Conservation (phyloP, 83 land plant genomes). For the Picea abies region DNA sequence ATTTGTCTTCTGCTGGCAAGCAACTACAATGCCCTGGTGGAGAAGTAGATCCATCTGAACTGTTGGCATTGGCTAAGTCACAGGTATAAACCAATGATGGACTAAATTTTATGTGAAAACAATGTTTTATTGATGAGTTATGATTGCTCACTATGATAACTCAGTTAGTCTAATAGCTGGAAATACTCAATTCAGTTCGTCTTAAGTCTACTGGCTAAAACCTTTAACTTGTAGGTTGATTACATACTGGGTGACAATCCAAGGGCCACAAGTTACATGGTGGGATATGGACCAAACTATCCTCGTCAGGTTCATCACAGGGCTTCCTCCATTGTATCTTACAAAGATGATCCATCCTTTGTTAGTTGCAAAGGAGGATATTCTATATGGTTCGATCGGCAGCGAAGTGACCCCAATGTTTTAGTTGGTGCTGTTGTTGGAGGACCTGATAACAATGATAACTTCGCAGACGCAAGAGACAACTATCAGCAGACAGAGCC, state of each 20-base stretch:
- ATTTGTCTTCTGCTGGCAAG: slow-evolving; percentile 51
- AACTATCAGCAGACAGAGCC: slow-evolving; percentile 87
- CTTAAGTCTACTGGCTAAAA: too few relatives aligned
- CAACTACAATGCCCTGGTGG: slow-evolving; percentile 46
- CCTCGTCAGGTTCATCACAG: slow-evolving; percentile 90
- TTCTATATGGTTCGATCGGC: slow-evolving; percentile 56
- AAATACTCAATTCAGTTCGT: too few relatives aligned
- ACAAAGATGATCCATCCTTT: slow-evolving; percentile 44
- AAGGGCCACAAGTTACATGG: slow-evolving; percentile 87
- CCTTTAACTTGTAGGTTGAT: slow-evolving; percentile 53
- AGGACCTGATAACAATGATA: slow-evolving; percentile 87
- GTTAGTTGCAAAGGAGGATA: slow-evolving; percentile 78
- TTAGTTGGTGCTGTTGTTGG: slow-evolving; percentile 88
- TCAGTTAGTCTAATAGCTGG: too few relatives aligned
- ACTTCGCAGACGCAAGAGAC: slow-evolving; percentile 80
- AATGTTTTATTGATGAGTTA: too few relatives aligned
- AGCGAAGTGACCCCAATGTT: slow-evolving; percentile 73
- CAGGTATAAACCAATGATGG: slow-evolving; percentile 44
- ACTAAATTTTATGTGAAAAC: too few relatives aligned
- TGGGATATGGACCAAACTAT: slow-evolving; percentile 82
- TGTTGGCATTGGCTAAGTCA: slow-evolving; percentile 71
- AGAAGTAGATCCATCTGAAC: slow-evolving; percentile 48
- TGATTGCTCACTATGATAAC: too few relatives aligned
- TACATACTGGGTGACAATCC: slow-evolving; percentile 93
- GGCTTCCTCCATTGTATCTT: slow-evolving; percentile 77